Evolutionary conservation across 2,329 filamentous ascomycete species (phyloP).

Genomic region (Alternaria brassicicola): DNA sequence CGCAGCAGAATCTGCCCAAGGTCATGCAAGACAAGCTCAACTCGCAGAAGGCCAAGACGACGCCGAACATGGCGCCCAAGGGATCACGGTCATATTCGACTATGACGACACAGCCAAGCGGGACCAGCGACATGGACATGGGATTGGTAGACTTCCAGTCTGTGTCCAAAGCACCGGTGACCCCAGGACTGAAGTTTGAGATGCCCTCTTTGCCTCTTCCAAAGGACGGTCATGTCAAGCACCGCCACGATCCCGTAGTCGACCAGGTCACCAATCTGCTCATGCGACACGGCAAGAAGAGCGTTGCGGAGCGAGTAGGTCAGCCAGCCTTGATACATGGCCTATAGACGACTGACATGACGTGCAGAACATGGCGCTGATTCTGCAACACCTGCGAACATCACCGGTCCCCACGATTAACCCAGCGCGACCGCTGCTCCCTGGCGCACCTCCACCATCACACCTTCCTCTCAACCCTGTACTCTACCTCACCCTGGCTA

Average conservation of each 20-base stretch:
- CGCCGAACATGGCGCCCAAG: constrained; percentile 46
- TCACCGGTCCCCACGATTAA: constrained; percentile 78
- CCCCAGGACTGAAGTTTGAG: constrained; percentile 75
- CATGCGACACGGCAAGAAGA: constrained; percentile 91
- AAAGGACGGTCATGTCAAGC: constrained; percentile 68
- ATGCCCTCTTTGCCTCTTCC: constrained; percentile 72
- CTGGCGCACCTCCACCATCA: constrained; percentile 74
- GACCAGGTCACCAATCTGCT: constrained; percentile 87
- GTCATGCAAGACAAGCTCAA: constrained; percentile 68
- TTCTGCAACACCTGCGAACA: constrained; percentile 84
- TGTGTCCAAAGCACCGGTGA: constrained; percentile 24
- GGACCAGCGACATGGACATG: constrained; percentile 30
- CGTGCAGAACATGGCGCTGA: constrained; percentile 77
- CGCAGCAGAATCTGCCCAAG: constrained; percentile 67
- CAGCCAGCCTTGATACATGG: background rate
- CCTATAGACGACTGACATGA: background rate
- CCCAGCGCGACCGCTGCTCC: constrained; percentile 72
- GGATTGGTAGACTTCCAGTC: constrained; percentile 39
- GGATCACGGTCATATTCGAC: constrained; percentile 65
- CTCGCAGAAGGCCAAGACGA: constrained; percentile 49
- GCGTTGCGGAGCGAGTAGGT: constrained; percentile 82
- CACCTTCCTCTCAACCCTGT: constrained; percentile 89
- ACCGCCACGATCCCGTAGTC: constrained; percentile 84
- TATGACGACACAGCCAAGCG: constrained; percentile 33
- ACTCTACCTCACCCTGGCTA: constrained; percentile 84